Evolutionary conservation across 768 basidiomycete genomes (phyloP).

Genomic region (Phylloporus sp.): DNA sequence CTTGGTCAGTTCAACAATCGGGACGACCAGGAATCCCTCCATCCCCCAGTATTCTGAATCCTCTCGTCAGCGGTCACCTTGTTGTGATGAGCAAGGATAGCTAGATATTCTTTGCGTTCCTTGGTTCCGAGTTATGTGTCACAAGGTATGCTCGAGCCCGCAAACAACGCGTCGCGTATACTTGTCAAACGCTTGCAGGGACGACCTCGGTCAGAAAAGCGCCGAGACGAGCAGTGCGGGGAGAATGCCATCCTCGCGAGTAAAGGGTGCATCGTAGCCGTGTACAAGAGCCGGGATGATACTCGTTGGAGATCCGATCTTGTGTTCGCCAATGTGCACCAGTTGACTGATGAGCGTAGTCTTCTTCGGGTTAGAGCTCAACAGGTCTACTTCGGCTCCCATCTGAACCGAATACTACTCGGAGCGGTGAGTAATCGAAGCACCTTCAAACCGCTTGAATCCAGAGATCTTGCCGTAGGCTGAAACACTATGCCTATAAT

Average conservation of each 20-base stretch:
- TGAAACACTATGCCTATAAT: slow-evolving; percentile 3
- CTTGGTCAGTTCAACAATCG: not conserved
- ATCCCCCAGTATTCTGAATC: slow-evolving; percentile 2
- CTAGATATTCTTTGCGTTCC: slow-evolving; percentile 7
- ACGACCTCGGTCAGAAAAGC: not conserved
- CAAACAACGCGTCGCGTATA: not conserved
- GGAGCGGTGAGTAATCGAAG: slow-evolving; percentile 6
- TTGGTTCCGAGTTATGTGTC: slow-evolving; percentile 1
- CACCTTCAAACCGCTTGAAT: slow-evolving; percentile 8
- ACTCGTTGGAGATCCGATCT: not conserved
- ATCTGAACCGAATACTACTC: not conserved
- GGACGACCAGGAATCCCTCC: not conserved
- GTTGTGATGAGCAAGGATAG: slow-evolving; percentile 7
- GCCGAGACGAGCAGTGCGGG: too few relatives aligned
- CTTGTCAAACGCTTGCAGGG: not conserved
- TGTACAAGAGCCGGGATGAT: not conserved
- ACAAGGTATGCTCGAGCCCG: slow-evolving; percentile 2
- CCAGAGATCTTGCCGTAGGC: slow-evolving; percentile 12
- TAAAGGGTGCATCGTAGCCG: not conserved
- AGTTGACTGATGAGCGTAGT: slow-evolving; percentile 7
- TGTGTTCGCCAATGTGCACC: slow-evolving; percentile 10
- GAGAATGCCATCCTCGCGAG: not conserved
- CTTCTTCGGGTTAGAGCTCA: slow-evolving; percentile 1
- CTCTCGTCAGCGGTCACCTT: slow-evolving; percentile 6
- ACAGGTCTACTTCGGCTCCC: not conserved